phyloP scores from a whole-genome alignment of 2,329 filamentous ascomycete species.

The Aspergillus aculeatinus region DNA sequence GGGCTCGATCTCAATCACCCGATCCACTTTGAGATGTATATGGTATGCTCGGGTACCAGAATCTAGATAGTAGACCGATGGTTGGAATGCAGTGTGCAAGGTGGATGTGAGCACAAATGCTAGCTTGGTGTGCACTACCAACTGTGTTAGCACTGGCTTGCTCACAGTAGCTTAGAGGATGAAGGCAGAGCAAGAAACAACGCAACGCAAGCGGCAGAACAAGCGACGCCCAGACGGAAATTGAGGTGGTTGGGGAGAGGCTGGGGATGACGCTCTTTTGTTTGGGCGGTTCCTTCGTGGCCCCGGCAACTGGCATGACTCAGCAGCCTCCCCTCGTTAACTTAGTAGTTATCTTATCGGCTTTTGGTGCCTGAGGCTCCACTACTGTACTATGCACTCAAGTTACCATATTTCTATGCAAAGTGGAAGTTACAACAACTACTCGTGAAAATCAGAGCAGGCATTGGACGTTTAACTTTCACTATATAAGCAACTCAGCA shows the following conservation, averaged over 20 bases:
- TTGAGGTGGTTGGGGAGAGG: constrained; percentile 41
- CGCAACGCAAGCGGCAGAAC: constrained; percentile 7
- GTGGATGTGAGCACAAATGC: neutral
- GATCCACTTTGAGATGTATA: neutral
- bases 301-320: constrained; percentile 31
- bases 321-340: constrained; percentile 13
- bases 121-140: neutral
- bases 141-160: neutral
- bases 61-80: constrained; percentile 1
- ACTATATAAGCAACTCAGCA: too few relatives aligned
- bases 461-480: too few relatives aligned
- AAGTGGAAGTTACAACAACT: too few relatives aligned
- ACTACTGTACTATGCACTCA: neutral
- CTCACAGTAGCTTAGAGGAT: neutral
- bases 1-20: neutral
- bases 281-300: constrained; percentile 22
- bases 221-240: constrained; percentile 24
- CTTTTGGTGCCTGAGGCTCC: too few relatives aligned
- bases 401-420: neutral
- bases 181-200: neutral
- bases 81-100: neutral
- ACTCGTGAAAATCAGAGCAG: too few relatives aligned
- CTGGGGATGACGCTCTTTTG: constrained; percentile 35
- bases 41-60: neutral
- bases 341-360: constrained; percentile 11